Base-by-base conservation (phyloP, 352 stramenopile species). In the Phytophthora nicotianae region DNA sequence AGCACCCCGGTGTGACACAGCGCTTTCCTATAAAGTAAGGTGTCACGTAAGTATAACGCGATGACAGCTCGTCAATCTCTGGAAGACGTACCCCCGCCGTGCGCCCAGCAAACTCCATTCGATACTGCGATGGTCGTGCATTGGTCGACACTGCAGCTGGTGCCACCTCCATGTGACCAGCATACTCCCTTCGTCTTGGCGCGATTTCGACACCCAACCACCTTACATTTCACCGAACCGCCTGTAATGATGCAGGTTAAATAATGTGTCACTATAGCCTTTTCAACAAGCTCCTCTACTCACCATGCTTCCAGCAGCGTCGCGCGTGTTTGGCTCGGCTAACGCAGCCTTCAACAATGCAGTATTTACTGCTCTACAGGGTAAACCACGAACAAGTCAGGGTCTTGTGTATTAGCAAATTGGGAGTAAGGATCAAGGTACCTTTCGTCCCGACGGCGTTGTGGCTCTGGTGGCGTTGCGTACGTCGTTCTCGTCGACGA, bases 51-150 rank as follows among this genome's bases (percentile, higher is more conserved):
- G 24, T 51, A 19, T 51, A 50, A 29, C 21, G 7, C 20, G 13
- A 49, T 9, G 17, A 5, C 43, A 35, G 21, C 43, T 16, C 11
- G 26, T 26, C 26, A 53, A 29, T 53, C 17, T 29, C 5, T 19
- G 32, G 16, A 27, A 47, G 4, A 56, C 49, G 20, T 10, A 56
- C 88, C 88, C 38, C 88, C 88, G n/a, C 88, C 88, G 58, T 96
- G 88, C n/a, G 79, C 76, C 74, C 75, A 84, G 52, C 79, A 86
- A 7, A 84, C 70, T 7, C 76, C 69, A 43, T 88, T 88, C 2
- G 76, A 86, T 24, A 86, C 74, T 11, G 76, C 65, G 49, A 81
- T 82, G 3, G 70, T 83, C 3, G 53, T 57, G 41, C 78, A 88
- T 35, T 2, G 67, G 74, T 58, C 51, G n/a, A 24, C 37, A n/a